Base-by-base conservation (phyloP, 2,329 filamentous ascomycete genomes). In the Achaetomium macrosporum region DNA sequence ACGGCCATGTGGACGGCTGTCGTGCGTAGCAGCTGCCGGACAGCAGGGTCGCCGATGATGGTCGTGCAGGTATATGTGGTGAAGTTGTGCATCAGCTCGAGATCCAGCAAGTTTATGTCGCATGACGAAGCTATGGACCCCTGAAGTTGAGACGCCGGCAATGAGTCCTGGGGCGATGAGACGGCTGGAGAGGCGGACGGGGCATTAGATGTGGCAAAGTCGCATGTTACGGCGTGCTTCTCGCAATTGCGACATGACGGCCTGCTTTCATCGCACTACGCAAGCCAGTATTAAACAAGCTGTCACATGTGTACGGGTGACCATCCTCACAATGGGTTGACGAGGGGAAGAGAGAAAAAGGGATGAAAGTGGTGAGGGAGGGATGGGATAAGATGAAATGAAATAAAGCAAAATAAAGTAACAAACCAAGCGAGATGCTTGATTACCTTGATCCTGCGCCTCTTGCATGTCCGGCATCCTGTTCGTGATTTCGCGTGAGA, bases 21-120 rank as follows among this genome's bases (percentile, higher is more conserved):
- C 11, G 72, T 65, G 10, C 69, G 69, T 69, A 72, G 76, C 11
- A 76, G 64, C 17, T 69, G 66, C 20, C 71, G 70, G 5, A 75
- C 56, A 9, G 65, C 57, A 0, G 69, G 65, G 44, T 72, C 67
- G 10, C 62, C 64, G 4, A 69, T 69, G 13, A 78, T 60, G 0
- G 74, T 76, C 20, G 69, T 65, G 30, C 68, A 70, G 2, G 76
- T 78, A 10, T 70, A 72, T 0, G 70, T 73, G 37, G 68, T 70
- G 56, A 69, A 78, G 59, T 78, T 73, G 55, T 78, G 74, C 5
- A 79, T 64, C 2, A 79, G 66, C 59, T 78, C 75, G n/a, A 78
- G 65, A 42, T 77, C 74, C 16, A 68, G 58, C 13, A 73, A 56
- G 40, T 71, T 70, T 20, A 71, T 41, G 53, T 17, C 51, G 19